phyloP scores from a whole-genome alignment of 345 rosid species.

The Aurinia saxatilis region DNA sequence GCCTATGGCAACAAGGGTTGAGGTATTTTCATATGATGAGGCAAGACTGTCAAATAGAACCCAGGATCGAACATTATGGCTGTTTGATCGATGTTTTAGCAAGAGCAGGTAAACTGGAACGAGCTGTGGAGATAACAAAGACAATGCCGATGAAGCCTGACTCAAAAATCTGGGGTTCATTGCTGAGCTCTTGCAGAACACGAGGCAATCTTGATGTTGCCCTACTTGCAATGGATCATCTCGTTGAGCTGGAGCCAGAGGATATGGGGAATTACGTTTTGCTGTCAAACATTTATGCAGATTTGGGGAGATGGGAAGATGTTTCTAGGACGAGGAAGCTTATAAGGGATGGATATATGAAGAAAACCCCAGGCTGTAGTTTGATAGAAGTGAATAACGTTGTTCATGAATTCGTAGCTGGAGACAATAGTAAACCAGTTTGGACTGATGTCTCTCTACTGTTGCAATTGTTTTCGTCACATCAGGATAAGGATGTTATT shows the following conservation, averaged over 20 bases:
- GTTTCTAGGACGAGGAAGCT: conserved; percentile 40
- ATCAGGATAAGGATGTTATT: conserved; percentile 7
- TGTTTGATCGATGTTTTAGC: conserved; percentile 51
- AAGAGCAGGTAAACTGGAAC: conserved; percentile 32
- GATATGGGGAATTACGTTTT: conserved; percentile 47
- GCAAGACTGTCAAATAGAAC: conserved; percentile 34
- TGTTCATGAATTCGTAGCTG: conserved; percentile 51
- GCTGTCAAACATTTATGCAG: conserved; percentile 57
- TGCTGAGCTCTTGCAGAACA: conserved; percentile 42
- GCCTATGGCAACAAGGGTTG: conserved; percentile 40
- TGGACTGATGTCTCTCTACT: conserved; percentile 31
- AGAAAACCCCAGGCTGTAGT: conserved; percentile 54
- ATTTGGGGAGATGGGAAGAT: conserved; percentile 43
- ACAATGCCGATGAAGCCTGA: conserved; percentile 43
- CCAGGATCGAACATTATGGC: conserved; percentile 44
- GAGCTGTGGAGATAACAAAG: conserved; percentile 30
- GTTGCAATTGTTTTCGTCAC: conserved; percentile 34
- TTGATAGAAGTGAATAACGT: conserved; percentile 44
- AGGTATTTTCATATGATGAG: conserved; percentile 40
- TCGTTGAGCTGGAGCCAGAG: conserved; percentile 47
- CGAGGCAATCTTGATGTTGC: conserved; percentile 34
- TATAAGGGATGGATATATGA: conserved; percentile 35
- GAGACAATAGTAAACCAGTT: conserved; percentile 40
- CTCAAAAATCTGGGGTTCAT: conserved; percentile 51
- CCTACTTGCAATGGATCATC: conserved; percentile 41